Evolutionary conservation across 768 basidiomycete genomes (phyloP), one percentile per base, ranked within the genome.

Genomic region (Termitomyces heimii): DNA sequence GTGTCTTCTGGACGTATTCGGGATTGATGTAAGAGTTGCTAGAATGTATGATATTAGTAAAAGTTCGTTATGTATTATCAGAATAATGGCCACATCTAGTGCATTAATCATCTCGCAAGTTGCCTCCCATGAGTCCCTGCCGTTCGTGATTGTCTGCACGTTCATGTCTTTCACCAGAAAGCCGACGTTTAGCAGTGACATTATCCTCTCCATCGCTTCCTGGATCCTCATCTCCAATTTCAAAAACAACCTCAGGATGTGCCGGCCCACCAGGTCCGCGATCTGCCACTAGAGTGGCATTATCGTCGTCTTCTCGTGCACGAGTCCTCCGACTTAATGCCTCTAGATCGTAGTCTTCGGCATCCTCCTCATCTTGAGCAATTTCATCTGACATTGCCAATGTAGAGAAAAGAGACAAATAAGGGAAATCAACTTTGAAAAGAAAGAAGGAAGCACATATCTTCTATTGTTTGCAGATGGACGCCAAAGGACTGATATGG

Each of bases 371-470:
- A 65, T 94, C 89, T 73, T 95, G 94, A 26, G 97, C 93, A 53
- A 98, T 73, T 74, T 99, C 97, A 62, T 98, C 95, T 26, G 92
- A 95, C 89, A 98, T 94, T 35, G 93, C 86, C 60, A 99, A 84
- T 69, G 88, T 90, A 62, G 67, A 78, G 63, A 78, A 73, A 31
- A 50, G 49, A 60, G 51, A 59, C 57, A 62, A 62, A 60, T 64
- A 48, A 70, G 59, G 50, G 34, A 54, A 55, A 44, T 66, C 57
- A 72, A 32, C 6, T 26, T 54, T 18, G 9, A 48, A 47, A 63
- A 59, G 55, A 45, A 18, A 50, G 42, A 58, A 35, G 53, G 6
- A 54, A 32, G 53, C 5, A 83, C 88, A 74, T 80, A 88, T 87
- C 91, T 85, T 75, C 89, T 81, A 77, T 95, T 94, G 68, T 90